phyloP scores from a whole-genome alignment of 2,329 filamentous ascomycete genomes.

The Paecilomyces fulvus region DNA sequence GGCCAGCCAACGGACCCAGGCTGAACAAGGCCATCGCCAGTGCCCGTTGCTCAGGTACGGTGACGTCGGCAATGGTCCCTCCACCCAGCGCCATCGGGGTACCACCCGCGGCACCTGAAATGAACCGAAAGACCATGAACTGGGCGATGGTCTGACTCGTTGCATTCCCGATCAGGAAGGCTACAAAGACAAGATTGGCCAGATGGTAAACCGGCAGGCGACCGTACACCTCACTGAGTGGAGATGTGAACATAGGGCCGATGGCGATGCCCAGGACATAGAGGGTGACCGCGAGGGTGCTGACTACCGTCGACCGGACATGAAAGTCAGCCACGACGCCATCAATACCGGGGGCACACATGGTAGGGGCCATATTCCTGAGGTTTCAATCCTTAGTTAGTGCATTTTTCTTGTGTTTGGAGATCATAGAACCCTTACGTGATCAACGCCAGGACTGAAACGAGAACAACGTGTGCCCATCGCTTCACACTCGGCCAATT shows the following conservation, averaged over 20 bases:
- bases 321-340: neutral
- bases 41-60: slow-evolving; percentile 30
- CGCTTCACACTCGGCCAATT: slow-evolving; percentile 16
- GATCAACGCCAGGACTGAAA: slow-evolving; percentile 8
- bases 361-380: neutral
- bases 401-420: neutral
- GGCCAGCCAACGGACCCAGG: slow-evolving; percentile 43
- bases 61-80: slow-evolving; percentile 44
- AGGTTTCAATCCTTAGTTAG: neutral
- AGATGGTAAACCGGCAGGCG: neutral
- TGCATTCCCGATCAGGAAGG: neutral
- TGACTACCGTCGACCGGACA: neutral
- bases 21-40: slow-evolving; percentile 37
- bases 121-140: neutral
- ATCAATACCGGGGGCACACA: neutral
- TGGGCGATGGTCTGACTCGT: neutral
- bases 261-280: slow-evolving; percentile 50
- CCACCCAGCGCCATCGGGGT: slow-evolving; percentile 17
- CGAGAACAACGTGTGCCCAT: slow-evolving; percentile 12
- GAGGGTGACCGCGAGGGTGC: neutral
- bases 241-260: slow-evolving; percentile 52
- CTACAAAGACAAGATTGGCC: neutral
- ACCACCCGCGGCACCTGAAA: neutral
- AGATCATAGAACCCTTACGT: slow-evolving; percentile 2
- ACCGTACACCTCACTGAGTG: slow-evolving; percentile 53